Conservation (phyloP, 257 asterid species). For the Nicotiana tabacum region DNA sequence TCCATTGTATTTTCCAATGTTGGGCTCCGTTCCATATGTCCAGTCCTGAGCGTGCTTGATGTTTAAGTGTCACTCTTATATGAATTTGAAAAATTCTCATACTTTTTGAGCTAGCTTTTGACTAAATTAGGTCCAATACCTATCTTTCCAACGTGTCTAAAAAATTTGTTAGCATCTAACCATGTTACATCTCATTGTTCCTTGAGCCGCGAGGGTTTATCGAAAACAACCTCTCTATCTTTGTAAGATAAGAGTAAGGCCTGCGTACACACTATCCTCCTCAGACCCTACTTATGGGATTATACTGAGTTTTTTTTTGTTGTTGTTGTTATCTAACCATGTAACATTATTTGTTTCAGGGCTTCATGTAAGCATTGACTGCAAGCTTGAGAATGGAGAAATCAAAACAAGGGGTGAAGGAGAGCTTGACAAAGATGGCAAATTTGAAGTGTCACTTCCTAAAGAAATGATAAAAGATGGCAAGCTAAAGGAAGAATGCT, state of each 20-base stretch:
- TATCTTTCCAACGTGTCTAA: background rate
- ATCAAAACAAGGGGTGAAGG: slow-evolving; percentile 45
- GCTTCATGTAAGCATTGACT: slow-evolving; percentile 68
- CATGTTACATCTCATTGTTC: background rate
- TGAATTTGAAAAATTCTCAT: background rate
- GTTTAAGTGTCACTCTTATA: background rate
- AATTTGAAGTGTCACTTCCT: slow-evolving; percentile 54
- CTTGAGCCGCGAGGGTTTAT: too few relatives aligned
- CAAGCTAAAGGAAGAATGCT: slow-evolving; percentile 61
- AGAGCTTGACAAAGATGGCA: slow-evolving; percentile 57
- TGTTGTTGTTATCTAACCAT: background rate
- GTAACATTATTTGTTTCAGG: slow-evolving; percentile 34
- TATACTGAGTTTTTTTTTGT: too few relatives aligned
- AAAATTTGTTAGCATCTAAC: background rate
- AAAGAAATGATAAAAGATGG: slow-evolving; percentile 38
- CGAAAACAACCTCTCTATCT: too few relatives aligned
- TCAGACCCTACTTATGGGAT: too few relatives aligned
- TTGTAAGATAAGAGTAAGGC: too few relatives aligned
- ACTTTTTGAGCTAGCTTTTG: background rate
- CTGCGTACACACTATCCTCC: too few relatives aligned
- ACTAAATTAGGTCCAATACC: background rate
- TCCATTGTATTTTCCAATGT: background rate
- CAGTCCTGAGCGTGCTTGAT: background rate
- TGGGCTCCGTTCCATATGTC: background rate
- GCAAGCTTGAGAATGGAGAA: slow-evolving; percentile 56